Evolutionary conservation across 148 eudicot genomes (phyloP).

Genomic region (Linanthus parryae): DNA sequence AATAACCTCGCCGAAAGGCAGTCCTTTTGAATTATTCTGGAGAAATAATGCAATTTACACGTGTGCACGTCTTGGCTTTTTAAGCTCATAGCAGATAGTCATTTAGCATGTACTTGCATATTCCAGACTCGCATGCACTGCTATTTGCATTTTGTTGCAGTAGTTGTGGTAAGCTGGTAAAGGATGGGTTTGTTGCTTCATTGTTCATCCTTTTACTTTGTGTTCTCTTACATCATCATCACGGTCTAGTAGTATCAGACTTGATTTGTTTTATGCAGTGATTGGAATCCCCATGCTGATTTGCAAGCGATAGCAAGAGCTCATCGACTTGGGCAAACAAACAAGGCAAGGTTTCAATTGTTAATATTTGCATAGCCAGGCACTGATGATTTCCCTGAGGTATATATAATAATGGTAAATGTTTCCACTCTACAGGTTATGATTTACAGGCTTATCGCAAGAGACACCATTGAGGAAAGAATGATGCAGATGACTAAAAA

Average conservation of each 20-base stretch:
- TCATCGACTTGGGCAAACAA: slow-evolving; percentile 89
- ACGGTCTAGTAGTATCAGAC: no score
- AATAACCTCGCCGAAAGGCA: no score
- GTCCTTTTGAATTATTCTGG: no score
- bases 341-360: slow-evolving; percentile 44
- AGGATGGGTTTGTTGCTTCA: no score
- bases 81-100: no score
- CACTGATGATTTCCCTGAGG: neutral
- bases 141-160: no score
- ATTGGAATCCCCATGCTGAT: slow-evolving; percentile 99
- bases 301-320: slow-evolving; percentile 98
- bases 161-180: no score
- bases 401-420: neutral
- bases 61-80: no score
- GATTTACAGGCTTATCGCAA: slow-evolving; percentile 82
- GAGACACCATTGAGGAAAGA: slow-evolving; percentile 93
- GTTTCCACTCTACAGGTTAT: slow-evolving; percentile 47
- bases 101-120: no score
- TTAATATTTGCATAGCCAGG: neutral
- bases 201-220: slow-evolving; percentile 2
- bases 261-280: slow-evolving; percentile 40
- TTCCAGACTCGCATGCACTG: no score
- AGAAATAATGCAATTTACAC: no score
- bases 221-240: no score
- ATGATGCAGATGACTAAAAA: slow-evolving; percentile 99